Evolutionary conservation across 441 rosid species (phyloP).

Genomic region (Populus hybrid): DNA sequence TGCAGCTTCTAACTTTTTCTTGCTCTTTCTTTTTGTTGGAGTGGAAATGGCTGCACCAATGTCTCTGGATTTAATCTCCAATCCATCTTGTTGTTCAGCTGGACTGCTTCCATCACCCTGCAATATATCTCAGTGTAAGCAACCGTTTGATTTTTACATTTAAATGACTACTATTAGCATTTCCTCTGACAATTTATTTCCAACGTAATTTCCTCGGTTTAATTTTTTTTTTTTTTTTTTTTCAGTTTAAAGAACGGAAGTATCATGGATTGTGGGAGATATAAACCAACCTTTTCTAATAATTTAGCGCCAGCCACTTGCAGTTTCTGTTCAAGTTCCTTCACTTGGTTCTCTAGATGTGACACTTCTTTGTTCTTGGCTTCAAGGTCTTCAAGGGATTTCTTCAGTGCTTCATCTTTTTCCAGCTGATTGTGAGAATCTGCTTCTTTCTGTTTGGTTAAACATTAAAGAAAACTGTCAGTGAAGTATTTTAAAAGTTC

Average conservation of each 20-base stretch:
- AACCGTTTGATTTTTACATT: background rate
- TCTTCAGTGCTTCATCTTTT: constrained; percentile 52
- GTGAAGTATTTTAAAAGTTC: background rate
- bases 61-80: constrained; percentile 77
- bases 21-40: constrained; percentile 76
- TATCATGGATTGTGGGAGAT: background rate
- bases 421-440: constrained; percentile 43
- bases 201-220: no score
- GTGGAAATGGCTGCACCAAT: constrained; percentile 46
- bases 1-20: constrained; percentile 61
- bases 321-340: constrained; percentile 72
- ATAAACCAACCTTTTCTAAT: constrained; percentile 51
- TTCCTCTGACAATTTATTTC: no score
- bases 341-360: constrained; percentile 49
- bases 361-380: constrained; percentile 58
- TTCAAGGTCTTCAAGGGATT: constrained; percentile 62
- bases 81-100: constrained; percentile 25
- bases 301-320: constrained; percentile 50
- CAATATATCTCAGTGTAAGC: constrained; percentile 12
- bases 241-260: background rate
- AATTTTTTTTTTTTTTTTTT: no score
- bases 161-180: background rate
- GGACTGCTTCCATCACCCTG: constrained; percentile 37
- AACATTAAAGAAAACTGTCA: constrained; percentile 2
- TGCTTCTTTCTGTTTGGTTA: constrained; percentile 48